Percentiles rank a stretch among this genome's conserved stretches.
These are phyloP conservation scores for Ustilago bromivora DNA, from an alignment of 1,284 basidiomycete species.

Conservation along the genomic window DNA sequence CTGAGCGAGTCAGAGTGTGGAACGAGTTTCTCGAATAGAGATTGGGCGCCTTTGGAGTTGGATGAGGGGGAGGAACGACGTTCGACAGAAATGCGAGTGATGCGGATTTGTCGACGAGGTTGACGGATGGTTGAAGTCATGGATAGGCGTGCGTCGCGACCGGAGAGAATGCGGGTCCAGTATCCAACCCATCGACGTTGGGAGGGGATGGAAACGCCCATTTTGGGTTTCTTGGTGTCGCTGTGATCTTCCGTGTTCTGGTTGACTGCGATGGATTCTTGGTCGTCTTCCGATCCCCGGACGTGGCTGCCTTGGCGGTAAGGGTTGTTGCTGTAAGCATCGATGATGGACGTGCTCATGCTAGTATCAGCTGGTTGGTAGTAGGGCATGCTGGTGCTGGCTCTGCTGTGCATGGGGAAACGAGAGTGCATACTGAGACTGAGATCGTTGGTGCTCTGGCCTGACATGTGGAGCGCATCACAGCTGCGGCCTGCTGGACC, in stretches of 20 bases:
- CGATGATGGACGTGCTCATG: constrained; percentile 7
- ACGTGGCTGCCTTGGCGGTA: not conserved
- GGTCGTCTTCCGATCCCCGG: constrained; percentile 10
- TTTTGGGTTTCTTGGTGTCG: constrained; percentile 32
- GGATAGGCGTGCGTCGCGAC: constrained; percentile 43
- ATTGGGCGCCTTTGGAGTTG: not conserved
- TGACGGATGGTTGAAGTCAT: constrained; percentile 34
- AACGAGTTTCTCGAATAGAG: constrained; percentile 24
- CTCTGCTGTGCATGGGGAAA: constrained; percentile 21
- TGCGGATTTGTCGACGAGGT: constrained; percentile 44
- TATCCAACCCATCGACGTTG: constrained; percentile 61
- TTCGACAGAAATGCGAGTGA: constrained; percentile 50
- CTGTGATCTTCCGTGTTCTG: constrained; percentile 47
- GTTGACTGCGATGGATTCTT: constrained; percentile 31
- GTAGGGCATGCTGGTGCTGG: constrained; percentile 24
- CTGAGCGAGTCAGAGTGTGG: constrained; percentile 52
- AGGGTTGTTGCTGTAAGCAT: not conserved
- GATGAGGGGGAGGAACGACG: constrained; percentile 9
- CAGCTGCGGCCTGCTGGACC: constrained; percentile 43
- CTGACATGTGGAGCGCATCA: constrained; percentile 34
- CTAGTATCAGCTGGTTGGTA: not conserved
- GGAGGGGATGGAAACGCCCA: constrained; percentile 58
- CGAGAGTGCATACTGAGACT: constrained; percentile 19
- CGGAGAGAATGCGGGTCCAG: constrained; percentile 56
- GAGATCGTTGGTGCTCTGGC: constrained; percentile 17